Evolutionary conservation across 306 rosid genomes (phyloP).

Genomic region (Cucumis cinereus): DNA sequence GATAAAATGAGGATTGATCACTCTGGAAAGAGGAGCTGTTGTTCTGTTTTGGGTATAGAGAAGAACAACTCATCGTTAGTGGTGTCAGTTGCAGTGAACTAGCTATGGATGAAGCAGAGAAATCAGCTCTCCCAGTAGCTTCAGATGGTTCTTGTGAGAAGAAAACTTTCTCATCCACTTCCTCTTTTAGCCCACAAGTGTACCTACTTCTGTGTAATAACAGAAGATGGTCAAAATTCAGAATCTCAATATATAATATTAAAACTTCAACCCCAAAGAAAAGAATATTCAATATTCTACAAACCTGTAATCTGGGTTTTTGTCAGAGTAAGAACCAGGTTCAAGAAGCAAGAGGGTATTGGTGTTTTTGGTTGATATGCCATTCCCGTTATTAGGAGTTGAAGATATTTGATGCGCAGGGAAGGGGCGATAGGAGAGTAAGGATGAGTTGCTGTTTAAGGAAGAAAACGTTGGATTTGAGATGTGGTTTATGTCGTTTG

Average conservation of each 20-base stretch:
- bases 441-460: constrained; percentile 30
- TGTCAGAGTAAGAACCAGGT: constrained; percentile 35
- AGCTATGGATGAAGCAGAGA: constrained; percentile 60
- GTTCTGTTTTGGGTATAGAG: constrained; percentile 58
- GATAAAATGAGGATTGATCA: constrained; percentile 48
- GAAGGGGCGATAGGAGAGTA: constrained; percentile 23
- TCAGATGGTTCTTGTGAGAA: constrained; percentile 74
- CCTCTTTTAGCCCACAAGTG: constrained; percentile 59
- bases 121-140: constrained; percentile 35
- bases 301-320: constrained; percentile 55
- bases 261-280: background rate
- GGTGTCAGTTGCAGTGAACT: constrained; percentile 83
- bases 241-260: background rate
- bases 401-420: constrained; percentile 26
- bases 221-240: background rate
- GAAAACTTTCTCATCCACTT: constrained; percentile 72
- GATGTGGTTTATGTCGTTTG: constrained; percentile 17
- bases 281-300: background rate
- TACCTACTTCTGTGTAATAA: constrained; percentile 32
- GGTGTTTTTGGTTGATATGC: constrained; percentile 45
- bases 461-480: constrained; percentile 27
- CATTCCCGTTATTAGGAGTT: constrained; percentile 29
- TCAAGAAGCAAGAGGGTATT: constrained; percentile 46
- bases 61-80: constrained; percentile 61
- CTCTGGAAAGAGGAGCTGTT: constrained; percentile 39